These are phyloP conservation scores for Coemansia sp. DNA, from an alignment of 192 early-diverging fungal species.

Conservation along the genomic window DNA sequence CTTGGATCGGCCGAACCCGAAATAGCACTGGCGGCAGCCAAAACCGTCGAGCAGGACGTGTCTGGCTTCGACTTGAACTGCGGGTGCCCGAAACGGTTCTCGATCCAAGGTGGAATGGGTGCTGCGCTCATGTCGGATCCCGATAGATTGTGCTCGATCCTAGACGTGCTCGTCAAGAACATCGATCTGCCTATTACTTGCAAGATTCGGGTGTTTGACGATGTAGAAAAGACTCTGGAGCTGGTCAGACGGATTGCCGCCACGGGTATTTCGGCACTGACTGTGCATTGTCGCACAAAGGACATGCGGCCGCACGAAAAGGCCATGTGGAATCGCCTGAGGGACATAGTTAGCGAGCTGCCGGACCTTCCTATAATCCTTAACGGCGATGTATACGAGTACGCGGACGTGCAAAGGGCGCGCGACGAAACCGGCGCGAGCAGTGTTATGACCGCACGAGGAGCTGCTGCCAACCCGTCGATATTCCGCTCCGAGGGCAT, in stretches of 20 bases:
- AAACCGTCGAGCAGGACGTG: slow-evolving; percentile 82
- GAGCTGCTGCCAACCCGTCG: slow-evolving; percentile 83
- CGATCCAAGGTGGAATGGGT: slow-evolving; percentile 91
- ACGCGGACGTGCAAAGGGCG: slow-evolving; percentile 62
- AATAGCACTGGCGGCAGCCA: slow-evolving; percentile 81
- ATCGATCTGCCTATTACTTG: slow-evolving; percentile 81
- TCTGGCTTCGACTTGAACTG: slow-evolving; percentile 95
- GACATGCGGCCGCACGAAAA: slow-evolving; percentile 76
- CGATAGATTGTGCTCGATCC: slow-evolving; percentile 76
- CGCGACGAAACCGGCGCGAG: slow-evolving; percentile 62
- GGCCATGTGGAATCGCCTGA: slow-evolving; percentile 84
- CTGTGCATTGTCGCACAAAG: slow-evolving; percentile 84
- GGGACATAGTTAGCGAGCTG: slow-evolving; percentile 67
- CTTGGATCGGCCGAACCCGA: slow-evolving; percentile 89
- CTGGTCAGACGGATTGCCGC: slow-evolving; percentile 79
- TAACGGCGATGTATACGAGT: slow-evolving; percentile 85
- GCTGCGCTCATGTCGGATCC: slow-evolving; percentile 85
- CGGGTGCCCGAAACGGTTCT: slow-evolving; percentile 97
- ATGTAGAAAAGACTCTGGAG: slow-evolving; percentile 74
- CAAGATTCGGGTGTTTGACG: slow-evolving; percentile 81
- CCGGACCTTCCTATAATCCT: slow-evolving; percentile 81
- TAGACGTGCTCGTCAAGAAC: slow-evolving; percentile 69
- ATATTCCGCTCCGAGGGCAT: slow-evolving; percentile 73
- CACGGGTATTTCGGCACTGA: slow-evolving; percentile 85
- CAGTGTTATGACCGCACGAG: slow-evolving; percentile 90